Evolutionary conservation across 208 protist species (phyloP), one percentile per base, ranked within the genome.

Genomic region (Porcisia deanei): DNA sequence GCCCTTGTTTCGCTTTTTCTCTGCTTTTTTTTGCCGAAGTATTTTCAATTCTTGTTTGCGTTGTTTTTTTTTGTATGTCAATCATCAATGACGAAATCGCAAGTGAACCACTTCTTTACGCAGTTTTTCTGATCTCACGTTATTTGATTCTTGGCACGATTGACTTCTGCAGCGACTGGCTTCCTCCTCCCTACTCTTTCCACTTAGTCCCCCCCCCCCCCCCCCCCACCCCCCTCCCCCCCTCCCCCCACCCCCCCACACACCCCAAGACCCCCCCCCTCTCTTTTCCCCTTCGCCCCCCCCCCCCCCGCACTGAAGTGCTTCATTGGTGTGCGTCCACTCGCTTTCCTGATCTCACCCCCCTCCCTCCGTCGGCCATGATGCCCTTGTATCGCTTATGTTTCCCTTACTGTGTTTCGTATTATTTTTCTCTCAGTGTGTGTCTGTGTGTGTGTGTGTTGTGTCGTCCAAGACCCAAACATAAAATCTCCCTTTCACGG

Each of bases 1-100:
- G 30, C 58, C 47, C 49, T 59, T 73, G 68, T 58, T 37, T 45
- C 6, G 43, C 53, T 76, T 55, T 68, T 76, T 71, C 75, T 68
- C 68, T 71, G 77, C 53, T 76, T 79, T 77, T 69, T 65, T 25
- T 16, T 41, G 20, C 45, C 20, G 20, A 37, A 22, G 45, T 37
- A 30, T 25, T 67, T 67, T 67, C 34, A 8, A 47, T 49, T 67
- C 7, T 67, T 12, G 34, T 49, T 41, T 67, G 39, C 63, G 12
- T 67, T 59, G 18, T 69, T 76, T 75, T 83, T 47, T 39, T 59
- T 47, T 20, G 18, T 64, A 57, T 58, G 34, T 52, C 63, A n/a
- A 39, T 10, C 20, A 67, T 30, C 41, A 47, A 3, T 41, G 39
- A 67, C 22, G 63, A 67, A 12, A 16, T 67, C 41, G 41, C 22